Percentiles rank a stretch among this genome's conserved stretches.
Evolutionary conservation across 495 filamentous ascomycete species (phyloP).

Genomic region (Xylaria nigripes): DNA sequence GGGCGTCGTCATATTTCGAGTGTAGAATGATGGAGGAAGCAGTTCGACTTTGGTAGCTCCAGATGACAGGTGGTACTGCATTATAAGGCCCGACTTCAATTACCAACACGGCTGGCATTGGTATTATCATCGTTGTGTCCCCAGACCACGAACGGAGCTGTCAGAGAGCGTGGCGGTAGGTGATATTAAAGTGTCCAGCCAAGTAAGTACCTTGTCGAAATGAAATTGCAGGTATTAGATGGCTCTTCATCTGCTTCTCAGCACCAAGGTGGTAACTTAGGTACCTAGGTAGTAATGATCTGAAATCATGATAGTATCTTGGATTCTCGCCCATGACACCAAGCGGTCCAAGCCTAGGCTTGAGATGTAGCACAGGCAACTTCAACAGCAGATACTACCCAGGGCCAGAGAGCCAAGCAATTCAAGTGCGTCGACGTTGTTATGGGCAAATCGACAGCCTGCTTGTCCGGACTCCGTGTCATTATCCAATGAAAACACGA

Average conservation of each 20-base stretch:
- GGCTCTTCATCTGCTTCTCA: not conserved
- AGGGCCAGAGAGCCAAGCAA: not conserved
- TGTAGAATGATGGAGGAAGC: too few species aligned
- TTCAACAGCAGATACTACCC: not conserved
- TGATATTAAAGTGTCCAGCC: not conserved
- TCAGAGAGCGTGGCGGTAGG: not conserved
- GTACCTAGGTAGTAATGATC: not conserved
- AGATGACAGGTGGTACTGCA: not conserved
- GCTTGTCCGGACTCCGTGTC: not conserved
- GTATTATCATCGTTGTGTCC: not conserved
- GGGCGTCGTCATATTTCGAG: too few species aligned
- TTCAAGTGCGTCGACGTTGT: not conserved
- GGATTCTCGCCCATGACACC: not conserved
- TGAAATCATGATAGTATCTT: not conserved
- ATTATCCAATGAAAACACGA: not conserved
- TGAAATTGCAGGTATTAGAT: not conserved
- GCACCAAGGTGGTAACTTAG: too few species aligned
- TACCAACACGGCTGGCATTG: not conserved
- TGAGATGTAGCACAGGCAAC: not conserved
- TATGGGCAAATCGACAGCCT: not conserved
- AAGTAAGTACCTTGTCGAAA: not conserved
- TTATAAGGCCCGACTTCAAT: not conserved
- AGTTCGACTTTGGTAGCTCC: too few species aligned
- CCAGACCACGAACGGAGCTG: not conserved
- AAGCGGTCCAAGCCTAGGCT: not conserved